Base-by-base conservation (phyloP, 306 rosid genomes). In the Vigna reflexopilosa region DNA sequence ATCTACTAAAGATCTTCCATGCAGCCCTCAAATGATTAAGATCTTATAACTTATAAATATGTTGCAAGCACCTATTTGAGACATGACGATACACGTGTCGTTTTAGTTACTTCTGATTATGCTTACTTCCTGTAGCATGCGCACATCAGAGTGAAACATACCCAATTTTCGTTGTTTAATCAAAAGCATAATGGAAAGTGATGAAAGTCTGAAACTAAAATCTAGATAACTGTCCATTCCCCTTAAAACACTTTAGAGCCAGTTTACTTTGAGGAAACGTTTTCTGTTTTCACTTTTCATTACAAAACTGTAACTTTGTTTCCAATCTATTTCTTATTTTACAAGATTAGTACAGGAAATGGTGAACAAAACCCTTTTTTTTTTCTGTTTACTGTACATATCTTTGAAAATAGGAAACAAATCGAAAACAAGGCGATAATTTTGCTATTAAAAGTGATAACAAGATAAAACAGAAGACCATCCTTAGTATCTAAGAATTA, bases 1-100 rank as follows among this genome's bases (percentile, higher is more conserved):
- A 44, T 73, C n/a, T 73, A 22, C 67, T 45, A 20, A 55, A 65
- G 67, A 55, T 38, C 56, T 77, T 77, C 45, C 32, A 67, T 5
- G 36, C 22, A 62, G 71, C 34, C 30, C 49, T 38, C 73, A 36
- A 65, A 24, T 36, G 50, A 58, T 16, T n/a, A 36, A 26, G 50
- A 6, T 51, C 34, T 42, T 7, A 38, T 26, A 38, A 26, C 55
- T 40, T 22, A 50, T 12, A 56, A 40, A 72, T 52, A 38, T 51
- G 16, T 22, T 22, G 30, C 22, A 17, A 73, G 47, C 45, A 66
- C 70, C 36, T 73, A 56, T 38, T 66, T 80, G 20, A 40, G 32
- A 54, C 34, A 34, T 55, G 20, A 30, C 34, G 44, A 47, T 14
- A 52, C 67, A 49, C 4, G 9, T 32, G 62, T 47, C 26, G 28